Evolutionary conservation across 2,329 filamentous ascomycete genomes (phyloP).

Genomic region (Eutypella sp.): DNA sequence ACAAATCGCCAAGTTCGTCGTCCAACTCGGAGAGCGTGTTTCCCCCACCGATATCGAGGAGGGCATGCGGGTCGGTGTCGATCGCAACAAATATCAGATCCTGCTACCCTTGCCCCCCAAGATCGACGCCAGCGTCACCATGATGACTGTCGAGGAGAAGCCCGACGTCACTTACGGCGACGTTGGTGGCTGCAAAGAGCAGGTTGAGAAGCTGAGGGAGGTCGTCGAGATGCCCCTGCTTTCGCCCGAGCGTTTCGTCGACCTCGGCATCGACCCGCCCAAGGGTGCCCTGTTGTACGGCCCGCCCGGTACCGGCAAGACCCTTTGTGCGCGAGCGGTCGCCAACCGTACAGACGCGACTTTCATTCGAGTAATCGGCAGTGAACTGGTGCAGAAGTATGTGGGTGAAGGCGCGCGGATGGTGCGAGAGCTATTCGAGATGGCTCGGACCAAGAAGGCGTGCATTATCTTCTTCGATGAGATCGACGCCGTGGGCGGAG

Average conservation of each 20-base stretch:
- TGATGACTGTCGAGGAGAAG: constrained; percentile 99
- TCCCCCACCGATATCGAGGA: constrained; percentile 99
- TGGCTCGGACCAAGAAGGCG: constrained; percentile 98
- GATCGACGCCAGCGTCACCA: constrained; percentile 97
- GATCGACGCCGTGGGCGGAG: constrained; percentile 92
- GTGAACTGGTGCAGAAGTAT: constrained; percentile 97
- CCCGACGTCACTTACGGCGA: constrained; percentile 98
- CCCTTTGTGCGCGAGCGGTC: constrained; percentile 92
- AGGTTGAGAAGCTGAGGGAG: constrained; percentile 97
- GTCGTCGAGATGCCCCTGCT: constrained; percentile 98
- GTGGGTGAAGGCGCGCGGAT: constrained; percentile 97
- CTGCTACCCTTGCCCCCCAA: constrained; percentile 92
- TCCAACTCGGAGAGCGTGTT: constrained; percentile 93
- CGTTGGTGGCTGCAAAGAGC: constrained; percentile 98
- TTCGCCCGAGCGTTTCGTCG: constrained; percentile 95
- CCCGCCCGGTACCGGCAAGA: constrained; percentile 97
- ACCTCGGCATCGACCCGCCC: constrained; percentile 96
- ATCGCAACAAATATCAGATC: constrained; percentile 99
- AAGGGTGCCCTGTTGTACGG: constrained; percentile 97
- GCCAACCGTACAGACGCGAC: constrained; percentile 97
- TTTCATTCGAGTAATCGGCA: constrained; percentile 97
- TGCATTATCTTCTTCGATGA: constrained; percentile 99
- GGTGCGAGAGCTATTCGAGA: constrained; percentile 98
- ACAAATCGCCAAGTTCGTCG: constrained; percentile 99
- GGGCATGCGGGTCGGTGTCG: constrained; percentile 97